These are phyloP conservation scores for Penicillium sp. DNA, from an alignment of 2,329 filamentous ascomycete species.

Conservation along the genomic window DNA sequence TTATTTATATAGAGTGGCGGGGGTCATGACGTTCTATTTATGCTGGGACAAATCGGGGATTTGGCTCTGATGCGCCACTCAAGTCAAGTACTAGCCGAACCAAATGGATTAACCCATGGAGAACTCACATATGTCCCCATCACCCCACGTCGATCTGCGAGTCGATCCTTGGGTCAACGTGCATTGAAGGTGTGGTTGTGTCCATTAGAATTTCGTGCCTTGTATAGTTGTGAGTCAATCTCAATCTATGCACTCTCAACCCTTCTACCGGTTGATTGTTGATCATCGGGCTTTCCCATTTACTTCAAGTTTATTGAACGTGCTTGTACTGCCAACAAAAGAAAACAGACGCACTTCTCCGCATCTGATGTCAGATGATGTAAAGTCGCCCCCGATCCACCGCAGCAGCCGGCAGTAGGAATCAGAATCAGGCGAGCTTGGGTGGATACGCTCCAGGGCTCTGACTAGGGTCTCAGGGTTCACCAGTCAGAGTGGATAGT, in stretches of 20 bases:
- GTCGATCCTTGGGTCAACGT: background rate
- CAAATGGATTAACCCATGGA: background rate
- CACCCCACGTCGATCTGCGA: conserved; percentile 3
- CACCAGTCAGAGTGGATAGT: background rate
- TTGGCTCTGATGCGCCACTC: background rate
- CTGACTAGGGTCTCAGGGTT: background rate
- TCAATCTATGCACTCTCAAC: no score
- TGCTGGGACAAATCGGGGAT: background rate
- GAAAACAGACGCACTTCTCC: background rate
- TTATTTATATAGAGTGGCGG: no score
- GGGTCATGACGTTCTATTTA: conserved; percentile 3
- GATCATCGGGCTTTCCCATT: no score
- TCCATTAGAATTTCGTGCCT: background rate
- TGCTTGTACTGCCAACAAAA: no score
- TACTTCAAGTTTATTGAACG: no score
- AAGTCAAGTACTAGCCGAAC: background rate
- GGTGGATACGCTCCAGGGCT: background rate
- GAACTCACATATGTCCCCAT: no score
- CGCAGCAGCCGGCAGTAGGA: background rate
- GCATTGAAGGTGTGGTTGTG: background rate
- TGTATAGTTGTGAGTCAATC: background rate
- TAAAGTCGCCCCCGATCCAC: background rate
- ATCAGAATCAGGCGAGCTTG: background rate
- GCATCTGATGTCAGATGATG: conserved; percentile 1
- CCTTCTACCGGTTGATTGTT: no score